Base-by-base conservation (phyloP, 108 stramenopile species). In the Cyclotella kingstonii region DNA sequence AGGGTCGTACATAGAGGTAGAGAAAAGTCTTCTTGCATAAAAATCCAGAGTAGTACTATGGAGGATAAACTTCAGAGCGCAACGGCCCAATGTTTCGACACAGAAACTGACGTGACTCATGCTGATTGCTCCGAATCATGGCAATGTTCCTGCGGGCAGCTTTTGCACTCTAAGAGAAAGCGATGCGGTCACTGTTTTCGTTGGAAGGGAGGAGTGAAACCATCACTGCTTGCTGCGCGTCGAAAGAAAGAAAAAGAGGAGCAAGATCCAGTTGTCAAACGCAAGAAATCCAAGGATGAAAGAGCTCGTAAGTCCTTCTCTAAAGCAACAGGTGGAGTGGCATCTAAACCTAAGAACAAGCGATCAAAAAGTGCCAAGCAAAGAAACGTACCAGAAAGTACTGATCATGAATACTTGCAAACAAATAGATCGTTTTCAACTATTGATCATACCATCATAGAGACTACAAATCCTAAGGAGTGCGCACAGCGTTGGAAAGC, bases 401-500 rank as follows among this genome's bases (percentile, higher is more conserved):
- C n/a, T 44, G 4, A 44, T 11, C 5, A 14, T 11, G 4, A 44
- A 18, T 11, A 27, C 25, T 25, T 27, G 47, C 3, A 36, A 35
- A 15, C 31, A 15, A 18, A 10, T 4, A 2, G 17, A 17, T 15
- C 4, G 4, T 12, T n/a, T 2, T 36, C 34, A 54, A 18, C 53
- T 35, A 19, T 41, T 18, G 39, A 41, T 41, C 5, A 11, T 40
- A 49, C 51, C 10, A 47, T 73, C n/a, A 53, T 36, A 41, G 60
- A 73, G 52, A 5, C 21, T 22, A 64, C 43, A 53, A 73, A 42
- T 34, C 23, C 73, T 36, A 62, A 50, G 40, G 46, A 57, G 17
- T 75, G 73, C 30, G 53, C 66, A 28, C 29, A 43, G 25, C 52
- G 65, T 23, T 75, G 73, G 73, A 21, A 30, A 3, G 14, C 42